Conservation (phyloP, 2,329 filamentous ascomycete genomes). For the Aciculosporium take region DNA sequence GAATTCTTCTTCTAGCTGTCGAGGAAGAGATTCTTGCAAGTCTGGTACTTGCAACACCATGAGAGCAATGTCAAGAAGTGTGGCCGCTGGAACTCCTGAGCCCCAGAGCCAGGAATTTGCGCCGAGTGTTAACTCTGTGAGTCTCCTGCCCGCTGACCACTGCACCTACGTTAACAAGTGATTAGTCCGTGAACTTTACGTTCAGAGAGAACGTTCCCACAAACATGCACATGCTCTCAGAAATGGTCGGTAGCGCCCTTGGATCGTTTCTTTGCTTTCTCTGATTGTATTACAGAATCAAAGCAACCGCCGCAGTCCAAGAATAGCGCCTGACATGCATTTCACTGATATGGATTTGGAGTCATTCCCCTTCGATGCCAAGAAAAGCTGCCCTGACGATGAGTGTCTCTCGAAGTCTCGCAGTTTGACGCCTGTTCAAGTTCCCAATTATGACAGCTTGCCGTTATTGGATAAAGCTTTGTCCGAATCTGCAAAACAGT, state of each 20-base stretch:
- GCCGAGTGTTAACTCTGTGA: not conserved
- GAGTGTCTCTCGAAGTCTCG: not conserved
- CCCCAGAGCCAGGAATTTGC: not conserved
- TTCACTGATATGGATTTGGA: not conserved
- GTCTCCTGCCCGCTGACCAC: not conserved
- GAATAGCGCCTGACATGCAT: not conserved
- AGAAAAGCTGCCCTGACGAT: not conserved
- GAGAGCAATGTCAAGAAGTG: not conserved
- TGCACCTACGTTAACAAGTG: not conserved
- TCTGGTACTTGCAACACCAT: not conserved
- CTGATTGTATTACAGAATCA: not conserved
- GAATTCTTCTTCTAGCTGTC: not conserved
- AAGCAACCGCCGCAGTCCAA: not conserved
- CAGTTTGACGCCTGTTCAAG: not conserved
- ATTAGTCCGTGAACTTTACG: not conserved
- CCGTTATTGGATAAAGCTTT: conserved; percentile 4
- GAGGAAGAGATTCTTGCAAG: not conserved
- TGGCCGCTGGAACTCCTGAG: not conserved
- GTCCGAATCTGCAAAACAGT: conserved; percentile 2
- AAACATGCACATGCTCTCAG: not conserved
- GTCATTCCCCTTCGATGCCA: not conserved
- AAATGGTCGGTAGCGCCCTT: not conserved
- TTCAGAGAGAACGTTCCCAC: not conserved
- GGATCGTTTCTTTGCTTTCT: not conserved
- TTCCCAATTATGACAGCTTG: not conserved